Base-by-base conservation (phyloP, 2,329 filamentous ascomycete species). In the Claviceps sp. region DNA sequence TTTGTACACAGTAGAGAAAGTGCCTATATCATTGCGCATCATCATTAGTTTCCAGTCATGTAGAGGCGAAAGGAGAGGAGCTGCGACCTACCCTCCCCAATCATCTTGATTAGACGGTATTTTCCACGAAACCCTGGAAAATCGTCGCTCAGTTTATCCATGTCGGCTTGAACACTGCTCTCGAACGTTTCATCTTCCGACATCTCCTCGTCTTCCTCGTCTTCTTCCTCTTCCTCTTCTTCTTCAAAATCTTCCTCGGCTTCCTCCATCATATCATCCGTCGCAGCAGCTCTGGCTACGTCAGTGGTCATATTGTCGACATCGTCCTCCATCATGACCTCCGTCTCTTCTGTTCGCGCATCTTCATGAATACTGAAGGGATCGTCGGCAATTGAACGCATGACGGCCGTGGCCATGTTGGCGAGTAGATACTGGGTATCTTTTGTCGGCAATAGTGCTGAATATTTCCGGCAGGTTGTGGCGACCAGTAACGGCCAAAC, bases 1-100 rank as follows among this genome's bases (percentile, higher is more conserved):
- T 68, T 98, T 98, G 76, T 98, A 98, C 13, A 98, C 93, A 2
- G 93, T 97, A 0, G 93, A 97, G 65, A 98, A 98, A 1, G 93
- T 98, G 53, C 93, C 89, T 95, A 58, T 22, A 22, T 39, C n/a
- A 19, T 38, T 49, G 34, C n/a, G 41, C 44, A 40, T 4, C 6
- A 47, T 24, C 24, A 34, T 50, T 37, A 54, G 52, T n/a, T 17
- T n/a, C 13, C 50, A 37, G 24, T 8, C 14, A 39, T 26, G 19
- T 16, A 14, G 48, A 45, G 16, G 19, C 10, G 34, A 34, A 34
- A 39, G 4, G 8, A 34, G 11, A 16, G 13, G 14, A 37, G 34
- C 37, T 14, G 37, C 22, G 16, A 60, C 63, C 52, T 70, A 90
- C 89, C 93, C 78, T 98, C 93, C 63, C 93, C 93, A 63, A 98